Evolutionary conservation across 208 protist species (phyloP), one percentile per base, ranked within the genome.

Genomic region (Crithidia expoeki): DNA sequence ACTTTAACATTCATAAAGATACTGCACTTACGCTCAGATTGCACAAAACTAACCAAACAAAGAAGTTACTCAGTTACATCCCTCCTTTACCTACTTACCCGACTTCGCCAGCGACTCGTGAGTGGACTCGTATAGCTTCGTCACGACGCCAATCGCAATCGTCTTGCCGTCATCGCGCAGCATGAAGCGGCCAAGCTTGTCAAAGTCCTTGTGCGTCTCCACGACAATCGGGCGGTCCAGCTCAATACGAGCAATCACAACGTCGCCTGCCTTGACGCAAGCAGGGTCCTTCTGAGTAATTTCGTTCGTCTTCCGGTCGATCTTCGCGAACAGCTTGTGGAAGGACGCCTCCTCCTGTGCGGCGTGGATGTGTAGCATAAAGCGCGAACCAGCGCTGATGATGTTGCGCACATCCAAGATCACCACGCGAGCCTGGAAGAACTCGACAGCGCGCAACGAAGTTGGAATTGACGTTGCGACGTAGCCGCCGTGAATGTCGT

Each of bases 151-250:
- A 80, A 98, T 94, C 40, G 92, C 92, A 67, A 97, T 94, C 16
- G 94, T 98, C 73, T 91, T 93, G 49, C 94, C 94, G 36, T 98
- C 95, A 36, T 99, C 96, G 67, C 98, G 94, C 34, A 99, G 72
- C 74, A 97, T 98, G 84, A 99, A 99, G 66, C 98, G 95, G 27
- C 97, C 96, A 40, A 99, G 78, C 76, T 98, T 96, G 60, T 96
- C 95, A 76, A 97, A 97, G 19, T 92, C 88, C 77, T 98, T 93
- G 84, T 97, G 98, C 27, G 82, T 53, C 73, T 98, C 97, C 14
- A 98, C 36, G 49, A 96, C 96, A n/a, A 99, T 63, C 2, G 95
- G 66, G 59, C 86, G 70, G n/a, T 79, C 55, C 16, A 95, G 62
- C 76, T 97, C 85, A 30, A 99, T 89, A 46, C 96, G 94, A 25